Base-by-base conservation (phyloP, 768 basidiomycete genomes). In the Tulasnella calospora region DNA sequence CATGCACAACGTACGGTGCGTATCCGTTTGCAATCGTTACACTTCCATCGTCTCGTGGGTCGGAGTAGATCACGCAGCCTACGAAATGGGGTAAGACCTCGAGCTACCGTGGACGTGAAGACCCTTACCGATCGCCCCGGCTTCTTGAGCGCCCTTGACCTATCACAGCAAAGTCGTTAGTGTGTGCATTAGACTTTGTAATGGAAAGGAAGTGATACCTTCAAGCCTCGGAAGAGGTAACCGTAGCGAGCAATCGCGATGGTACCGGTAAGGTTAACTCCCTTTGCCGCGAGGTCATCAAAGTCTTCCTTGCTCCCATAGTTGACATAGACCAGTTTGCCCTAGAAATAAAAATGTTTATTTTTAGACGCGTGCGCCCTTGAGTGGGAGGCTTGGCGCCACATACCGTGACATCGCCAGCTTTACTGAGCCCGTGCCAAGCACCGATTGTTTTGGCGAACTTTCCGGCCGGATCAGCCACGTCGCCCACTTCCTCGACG, bases 391-490 rank as follows among this genome's bases (percentile, higher is more conserved):
- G 33, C 21, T 61, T 21, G 55, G 55, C 57, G 36, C 67, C 35
- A 61, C 15, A 79, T 79, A 9, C 79, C 41, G 87, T 86, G 23
- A 89, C 95, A 79, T 91, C 90, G 1, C 96, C 96, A 69, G 89
- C 89, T 70, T 88, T 88, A 81, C 92, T 94, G 17, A 94, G 84
- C 5, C 94, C 96, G 84, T 96, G 95, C 90, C 93, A 99, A n/a
- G 92, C 85, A 0, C 92, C 90, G 19, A 96, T 88, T 30, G 89
- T 86, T 78, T 92, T 86, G 74, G 87, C 88, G 81, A 92, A 91
- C 79, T 89, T 87, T 77, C 88, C 86, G 7, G 93, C 93, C 77
- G 89, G 87, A 82, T 98, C 96, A 4, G 88, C 86, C 2, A 89
- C 88, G 79, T 95, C 92, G 81, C 92, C 92, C 36, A 89, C 86